Conservation (phyloP, 305 asterid species). For the Fraxinus sp. region DNA sequence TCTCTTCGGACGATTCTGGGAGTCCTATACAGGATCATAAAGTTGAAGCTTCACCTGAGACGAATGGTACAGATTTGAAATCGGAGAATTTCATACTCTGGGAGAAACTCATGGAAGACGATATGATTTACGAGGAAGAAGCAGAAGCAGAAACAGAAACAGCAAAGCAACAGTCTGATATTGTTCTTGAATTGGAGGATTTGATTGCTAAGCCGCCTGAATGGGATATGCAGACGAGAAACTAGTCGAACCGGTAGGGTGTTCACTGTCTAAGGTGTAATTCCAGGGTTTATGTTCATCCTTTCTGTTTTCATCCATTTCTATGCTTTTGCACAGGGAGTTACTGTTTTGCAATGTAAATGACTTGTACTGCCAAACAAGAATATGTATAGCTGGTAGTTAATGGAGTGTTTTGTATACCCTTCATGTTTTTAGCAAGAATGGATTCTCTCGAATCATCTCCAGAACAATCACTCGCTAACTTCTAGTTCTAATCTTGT, state of each 20-base stretch:
- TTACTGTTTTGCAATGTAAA: neutral
- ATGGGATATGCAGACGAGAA: conserved; percentile 5
- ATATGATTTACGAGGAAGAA: conserved; percentile 64
- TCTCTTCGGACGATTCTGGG: conserved; percentile 44
- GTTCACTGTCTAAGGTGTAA: conserved; percentile 13
- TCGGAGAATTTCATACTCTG: conserved; percentile 69
- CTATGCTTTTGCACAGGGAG: neutral
- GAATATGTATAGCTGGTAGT: neutral
- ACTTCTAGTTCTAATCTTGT: neutral
- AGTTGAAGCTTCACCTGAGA: conserved; percentile 23
- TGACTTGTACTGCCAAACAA: neutral
- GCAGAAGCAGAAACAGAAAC: neutral
- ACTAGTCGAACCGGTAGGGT: conserved; percentile 7
- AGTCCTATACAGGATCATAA: conserved; percentile 35
- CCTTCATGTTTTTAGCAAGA: neutral
- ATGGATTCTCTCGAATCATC: neutral
- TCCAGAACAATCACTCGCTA: neutral
- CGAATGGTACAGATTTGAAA: conserved; percentile 16
- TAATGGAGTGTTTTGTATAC: neutral
- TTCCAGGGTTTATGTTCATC: neutral
- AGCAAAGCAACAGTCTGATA: conserved; percentile 39
- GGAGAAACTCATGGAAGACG: conserved; percentile 95
- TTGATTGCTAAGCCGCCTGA: conserved; percentile 28
- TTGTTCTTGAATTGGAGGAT: conserved; percentile 51
- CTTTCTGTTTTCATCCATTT: neutral